Percentiles rank a stretch among this genome's conserved stretches.
These are phyloP conservation scores for Dictyostelium capitatum DNA, from an alignment of 78 protist species.

Conservation along the genomic window DNA sequence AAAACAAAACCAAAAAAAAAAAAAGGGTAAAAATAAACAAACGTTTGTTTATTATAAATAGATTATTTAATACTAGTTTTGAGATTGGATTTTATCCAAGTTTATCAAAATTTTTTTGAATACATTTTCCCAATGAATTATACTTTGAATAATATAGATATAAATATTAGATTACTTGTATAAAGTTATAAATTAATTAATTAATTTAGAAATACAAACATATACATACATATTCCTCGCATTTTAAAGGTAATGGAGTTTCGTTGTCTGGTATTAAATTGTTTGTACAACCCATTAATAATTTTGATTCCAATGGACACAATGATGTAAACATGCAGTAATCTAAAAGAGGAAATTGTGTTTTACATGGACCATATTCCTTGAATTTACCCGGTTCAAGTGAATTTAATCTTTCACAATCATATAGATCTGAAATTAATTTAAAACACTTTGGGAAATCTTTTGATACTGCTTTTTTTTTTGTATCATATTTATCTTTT, in stretches of 20 bases:
- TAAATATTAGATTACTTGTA: too few species aligned
- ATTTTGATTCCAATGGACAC: conserved; percentile 25
- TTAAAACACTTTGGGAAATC: conserved; percentile 48
- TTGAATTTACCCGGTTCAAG: neutral
- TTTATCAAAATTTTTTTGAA: too few species aligned
- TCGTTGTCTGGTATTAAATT: conserved; percentile 9
- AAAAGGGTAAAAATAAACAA: neutral
- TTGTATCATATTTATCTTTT: conserved; percentile 52
- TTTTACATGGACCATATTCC: neutral
- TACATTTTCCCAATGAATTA: too few species aligned
- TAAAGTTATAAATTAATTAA: neutral
- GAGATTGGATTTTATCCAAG: too few species aligned
- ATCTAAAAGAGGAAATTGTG: conserved; percentile 15
- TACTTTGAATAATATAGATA: too few species aligned
- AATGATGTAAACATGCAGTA: conserved; percentile 41
- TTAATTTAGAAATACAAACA: too few species aligned
- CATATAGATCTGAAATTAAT: neutral
- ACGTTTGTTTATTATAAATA: neutral
- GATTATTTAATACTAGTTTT: neutral
- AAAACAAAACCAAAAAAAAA: neutral
- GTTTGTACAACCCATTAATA: conserved; percentile 22
- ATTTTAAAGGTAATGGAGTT: neutral
- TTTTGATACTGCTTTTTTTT: neutral
- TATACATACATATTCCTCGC: neutral
- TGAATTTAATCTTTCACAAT: conserved; percentile 23